Conservation (phyloP, 2,329 filamentous ascomycete species). For the Arthrobotrys pseudoclavata region DNA sequence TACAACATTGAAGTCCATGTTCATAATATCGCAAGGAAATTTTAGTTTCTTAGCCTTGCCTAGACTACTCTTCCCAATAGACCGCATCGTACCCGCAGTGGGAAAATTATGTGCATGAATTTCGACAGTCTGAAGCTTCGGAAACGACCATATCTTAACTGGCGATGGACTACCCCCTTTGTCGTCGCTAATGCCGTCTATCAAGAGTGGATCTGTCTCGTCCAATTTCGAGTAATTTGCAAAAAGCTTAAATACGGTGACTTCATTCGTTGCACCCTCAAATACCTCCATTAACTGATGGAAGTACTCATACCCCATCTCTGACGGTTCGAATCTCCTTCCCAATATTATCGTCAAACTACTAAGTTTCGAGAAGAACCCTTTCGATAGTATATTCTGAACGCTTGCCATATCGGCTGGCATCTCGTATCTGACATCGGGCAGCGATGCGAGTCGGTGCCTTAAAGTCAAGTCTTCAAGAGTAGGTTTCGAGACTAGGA, state of each 20-base stretch:
- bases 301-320: conserved; percentile 48
- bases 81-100: neutral
- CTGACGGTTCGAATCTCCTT: conserved; percentile 30
- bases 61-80: neutral
- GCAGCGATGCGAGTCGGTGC: conserved; percentile 30
- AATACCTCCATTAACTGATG: conserved; percentile 40
- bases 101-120: conserved; percentile 43
- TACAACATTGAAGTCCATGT: conserved; percentile 12
- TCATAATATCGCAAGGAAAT: conserved; percentile 37
- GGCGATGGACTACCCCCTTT: neutral
- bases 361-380: conserved; percentile 29
- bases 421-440: neutral
- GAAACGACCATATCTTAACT: conserved; percentile 31
- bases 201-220: conserved; percentile 25
- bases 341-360: conserved; percentile 34
- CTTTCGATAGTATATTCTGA: conserved; percentile 14
- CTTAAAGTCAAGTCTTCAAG: conserved; percentile 34
- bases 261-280: conserved; percentile 22
- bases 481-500: conserved; percentile 39
- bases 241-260: conserved; percentile 35
- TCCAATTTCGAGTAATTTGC: conserved; percentile 48
- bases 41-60: conserved; percentile 4
- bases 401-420: conserved; percentile 29
- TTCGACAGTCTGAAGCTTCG: conserved; percentile 25
- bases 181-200: neutral